Evolutionary conservation across 176 grass and related monocot species (phyloP), one percentile per base, ranked within the genome.

Genomic region (Phoenix roebelenii): DNA sequence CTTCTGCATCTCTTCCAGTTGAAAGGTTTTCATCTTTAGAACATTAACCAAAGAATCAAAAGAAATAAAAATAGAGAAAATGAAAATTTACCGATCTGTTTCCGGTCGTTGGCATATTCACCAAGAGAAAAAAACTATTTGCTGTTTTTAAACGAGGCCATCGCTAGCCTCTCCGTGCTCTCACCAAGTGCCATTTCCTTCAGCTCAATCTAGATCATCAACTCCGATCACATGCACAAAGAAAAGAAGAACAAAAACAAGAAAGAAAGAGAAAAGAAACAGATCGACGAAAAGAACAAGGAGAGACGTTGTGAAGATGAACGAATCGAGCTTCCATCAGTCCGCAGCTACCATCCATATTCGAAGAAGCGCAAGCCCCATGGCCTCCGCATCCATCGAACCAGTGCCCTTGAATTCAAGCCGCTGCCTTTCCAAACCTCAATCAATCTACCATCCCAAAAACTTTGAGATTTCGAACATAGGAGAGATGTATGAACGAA

Each of bases 291-390:
- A 65, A 30, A 32, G 15, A 25, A 51, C 28, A 17, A 25, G 63
- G 55, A 69, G 35, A 77, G 29, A 89, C 90, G 85, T 95, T 77
- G 85, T 79, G 89, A 48, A 95, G 72, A 85, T 83, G 74, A 18
- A 63, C 64, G 52, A 95, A 78, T 57, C 74, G 76, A 69, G 54
- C 65, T 25, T 72, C 66, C 32, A 65, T 23, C 7, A 0, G 35
- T 44, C 25, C 4, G 16, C 9, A 32, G 4, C 23, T 49, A 49
- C 25, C 66, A 39, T 72, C 59, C 4, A 32, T 28, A 57, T 39
- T 60, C 44, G 73, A 30, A 26, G 65, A 68, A 22, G 16, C 35
- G 12, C 9, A 39, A 28, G 26, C 65, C 16, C 16, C 7, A 26
- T 0, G 7, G 54, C 65, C 64, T 67, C 65, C 65, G 5, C 28